Percentiles rank a stretch among this genome's conserved stretches.
Conservation (phyloP, 1,284 basidiomycete species). For the Schizophyllum amplum region DNA sequence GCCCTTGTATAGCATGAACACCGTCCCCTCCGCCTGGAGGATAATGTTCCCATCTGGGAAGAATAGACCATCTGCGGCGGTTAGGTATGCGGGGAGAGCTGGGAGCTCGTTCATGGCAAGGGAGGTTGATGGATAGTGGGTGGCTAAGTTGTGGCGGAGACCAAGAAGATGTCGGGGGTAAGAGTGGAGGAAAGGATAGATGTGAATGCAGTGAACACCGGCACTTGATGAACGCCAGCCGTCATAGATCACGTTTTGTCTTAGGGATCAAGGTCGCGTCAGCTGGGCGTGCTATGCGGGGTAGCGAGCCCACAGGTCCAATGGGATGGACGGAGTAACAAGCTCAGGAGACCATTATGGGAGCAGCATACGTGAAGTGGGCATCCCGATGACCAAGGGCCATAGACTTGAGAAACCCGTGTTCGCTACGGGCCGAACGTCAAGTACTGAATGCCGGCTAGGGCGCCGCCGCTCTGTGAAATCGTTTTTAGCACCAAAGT, state of each 20-base stretch:
- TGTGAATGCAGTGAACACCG: not conserved
- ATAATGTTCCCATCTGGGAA: slow-evolving; percentile 11
- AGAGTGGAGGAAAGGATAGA: not conserved
- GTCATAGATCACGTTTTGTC: not conserved
- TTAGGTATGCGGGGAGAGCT: not conserved
- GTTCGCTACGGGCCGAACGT: too few species aligned
- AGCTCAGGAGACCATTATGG: not conserved
- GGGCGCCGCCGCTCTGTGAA: too few species aligned
- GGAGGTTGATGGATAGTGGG: not conserved
- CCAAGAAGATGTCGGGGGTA: too few species aligned
- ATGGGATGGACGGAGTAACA: not conserved
- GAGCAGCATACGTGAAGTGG: not conserved
- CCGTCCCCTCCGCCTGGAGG: slow-evolving; percentile 8
- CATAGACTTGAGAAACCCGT: too few species aligned
- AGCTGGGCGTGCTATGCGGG: not conserved
- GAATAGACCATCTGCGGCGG: not conserved
- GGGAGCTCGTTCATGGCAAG: not conserved
- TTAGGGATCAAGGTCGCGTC: not conserved
- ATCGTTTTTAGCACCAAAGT: too few species aligned
- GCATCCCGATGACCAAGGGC: not conserved
- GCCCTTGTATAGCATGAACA: slow-evolving; percentile 9
- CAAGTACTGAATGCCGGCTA: too few species aligned
- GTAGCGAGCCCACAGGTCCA: not conserved
- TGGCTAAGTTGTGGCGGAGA: not conserved
- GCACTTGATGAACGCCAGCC: not conserved